Conservation (phyloP, 805 yeast genomes). For the Myxozyma sirexii region DNA sequence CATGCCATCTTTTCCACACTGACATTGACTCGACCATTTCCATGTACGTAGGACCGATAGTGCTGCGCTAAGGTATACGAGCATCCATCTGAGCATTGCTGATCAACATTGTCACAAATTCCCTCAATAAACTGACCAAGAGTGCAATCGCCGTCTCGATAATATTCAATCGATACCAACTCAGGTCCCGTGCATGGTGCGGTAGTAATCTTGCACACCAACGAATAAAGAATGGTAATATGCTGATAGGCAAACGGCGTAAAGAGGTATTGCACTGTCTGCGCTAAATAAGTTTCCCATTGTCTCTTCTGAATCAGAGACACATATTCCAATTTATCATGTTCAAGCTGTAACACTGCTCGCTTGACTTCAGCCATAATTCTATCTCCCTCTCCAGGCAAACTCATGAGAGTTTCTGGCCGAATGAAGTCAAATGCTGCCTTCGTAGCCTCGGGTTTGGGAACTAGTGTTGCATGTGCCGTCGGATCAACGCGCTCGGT, state of each 20-base stretch:
- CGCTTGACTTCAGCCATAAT: conserved; percentile 16
- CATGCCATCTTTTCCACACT: conserved; percentile 64
- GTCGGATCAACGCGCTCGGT: background rate
- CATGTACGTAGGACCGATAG: conserved; percentile 85
- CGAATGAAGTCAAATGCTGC: conserved; percentile 10
- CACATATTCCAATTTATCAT: conserved; percentile 38
- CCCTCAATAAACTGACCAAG: conserved; percentile 88
- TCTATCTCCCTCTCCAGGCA: conserved; percentile 24
- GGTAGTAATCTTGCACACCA: conserved; percentile 79
- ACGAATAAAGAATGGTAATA: conserved; percentile 74
- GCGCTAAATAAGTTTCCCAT: conserved; percentile 66
- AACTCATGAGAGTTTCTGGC: conserved; percentile 17
- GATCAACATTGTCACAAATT: conserved; percentile 65
- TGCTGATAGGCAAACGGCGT: conserved; percentile 78
- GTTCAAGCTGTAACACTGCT: conserved; percentile 25
- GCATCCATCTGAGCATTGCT: conserved; percentile 79
- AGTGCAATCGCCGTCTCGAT: conserved; percentile 87
- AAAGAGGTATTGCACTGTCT: conserved; percentile 55
- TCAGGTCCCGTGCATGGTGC: conserved; percentile 95
- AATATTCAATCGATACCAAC: conserved; percentile 78
- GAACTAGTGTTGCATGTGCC: background rate
- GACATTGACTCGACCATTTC: conserved; percentile 78
- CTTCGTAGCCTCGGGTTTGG: background rate
- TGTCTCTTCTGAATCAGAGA: conserved; percentile 51
- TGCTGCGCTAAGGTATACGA: conserved; percentile 72